Percentiles rank a stretch among this genome's conserved stretches.
These are phyloP conservation scores for Ormosia emarginata DNA, from an alignment of 306 rosid species.

Conservation along the genomic window DNA sequence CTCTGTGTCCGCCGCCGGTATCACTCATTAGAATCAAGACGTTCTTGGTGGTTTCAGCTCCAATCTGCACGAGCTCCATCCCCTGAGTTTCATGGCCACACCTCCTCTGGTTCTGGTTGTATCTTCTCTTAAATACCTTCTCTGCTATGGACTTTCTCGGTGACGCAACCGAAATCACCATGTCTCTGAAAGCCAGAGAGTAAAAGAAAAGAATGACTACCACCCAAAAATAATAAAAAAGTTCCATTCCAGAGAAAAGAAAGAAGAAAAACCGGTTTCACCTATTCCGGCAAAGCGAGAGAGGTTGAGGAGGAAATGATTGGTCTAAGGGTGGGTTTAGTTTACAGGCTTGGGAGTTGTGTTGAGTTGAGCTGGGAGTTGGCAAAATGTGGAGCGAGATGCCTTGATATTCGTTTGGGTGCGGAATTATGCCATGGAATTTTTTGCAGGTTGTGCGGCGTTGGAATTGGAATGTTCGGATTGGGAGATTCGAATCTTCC, in stretches of 20 bases:
- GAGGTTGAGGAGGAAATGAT: neutral
- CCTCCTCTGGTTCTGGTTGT: conserved; percentile 22
- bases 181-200: neutral
- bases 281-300: neutral
- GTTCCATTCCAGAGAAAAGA: neutral
- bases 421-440: conserved; percentile 26
- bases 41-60: conserved; percentile 78
- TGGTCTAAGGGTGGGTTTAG: neutral
- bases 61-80: conserved; percentile 79
- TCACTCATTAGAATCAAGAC: conserved; percentile 97
- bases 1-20: conserved; percentile 97
- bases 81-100: conserved; percentile 40
- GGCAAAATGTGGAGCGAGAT: neutral
- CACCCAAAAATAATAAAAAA: neutral
- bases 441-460: neutral
- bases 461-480: conserved; percentile 55
- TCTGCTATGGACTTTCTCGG: conserved; percentile 61
- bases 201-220: neutral
- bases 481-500: conserved; percentile 65
- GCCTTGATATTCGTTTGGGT: neutral
- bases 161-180: conserved; percentile 54
- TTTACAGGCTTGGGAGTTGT: neutral
- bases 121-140: conserved; percentile 59
- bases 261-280: neutral
- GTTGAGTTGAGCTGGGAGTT: neutral